Evolutionary conservation across 2,329 filamentous ascomycete genomes (phyloP).

Genomic region (Thielaviopsis populi): DNA sequence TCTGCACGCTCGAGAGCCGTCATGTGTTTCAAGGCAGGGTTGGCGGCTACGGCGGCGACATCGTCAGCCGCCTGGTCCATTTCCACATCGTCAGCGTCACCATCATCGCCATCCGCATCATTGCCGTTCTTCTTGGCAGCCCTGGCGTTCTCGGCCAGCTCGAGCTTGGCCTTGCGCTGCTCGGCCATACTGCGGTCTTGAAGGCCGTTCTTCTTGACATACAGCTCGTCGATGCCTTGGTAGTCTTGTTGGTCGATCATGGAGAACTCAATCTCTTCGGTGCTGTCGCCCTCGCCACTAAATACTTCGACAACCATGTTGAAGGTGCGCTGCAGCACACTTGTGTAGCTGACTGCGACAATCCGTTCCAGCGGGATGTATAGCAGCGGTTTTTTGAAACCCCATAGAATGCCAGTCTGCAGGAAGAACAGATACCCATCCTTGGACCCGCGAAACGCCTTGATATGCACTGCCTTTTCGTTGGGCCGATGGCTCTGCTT

Average conservation of each 20-base stretch:
- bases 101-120: conserved; percentile 26
- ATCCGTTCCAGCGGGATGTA: conserved; percentile 49
- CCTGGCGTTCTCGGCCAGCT: conserved; percentile 44
- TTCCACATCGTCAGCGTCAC: conserved; percentile 23
- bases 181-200: conserved; percentile 57
- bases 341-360: conserved; percentile 50
- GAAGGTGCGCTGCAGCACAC: conserved; percentile 51
- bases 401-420: conserved; percentile 52
- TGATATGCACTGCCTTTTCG: conserved; percentile 50
- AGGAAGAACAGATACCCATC: conserved; percentile 55
- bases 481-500: conserved; percentile 43
- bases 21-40: conserved; percentile 27
- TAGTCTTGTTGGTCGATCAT: conserved; percentile 60
- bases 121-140: conserved; percentile 29
- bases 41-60: conserved; percentile 23
- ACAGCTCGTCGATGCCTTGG: conserved; percentile 45
- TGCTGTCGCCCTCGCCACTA: conserved; percentile 27
- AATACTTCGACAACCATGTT: conserved; percentile 51
- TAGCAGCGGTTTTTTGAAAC: conserved; percentile 53
- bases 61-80: conserved; percentile 27
- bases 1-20: conserved; percentile 37
- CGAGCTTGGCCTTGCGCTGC: conserved; percentile 47
- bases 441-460: conserved; percentile 51
- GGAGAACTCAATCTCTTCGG: conserved; percentile 49
- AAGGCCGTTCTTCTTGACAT: conserved; percentile 44